phyloP scores from a whole-genome alignment of 1,284 basidiomycete species.

The Gomphus sp. region DNA sequence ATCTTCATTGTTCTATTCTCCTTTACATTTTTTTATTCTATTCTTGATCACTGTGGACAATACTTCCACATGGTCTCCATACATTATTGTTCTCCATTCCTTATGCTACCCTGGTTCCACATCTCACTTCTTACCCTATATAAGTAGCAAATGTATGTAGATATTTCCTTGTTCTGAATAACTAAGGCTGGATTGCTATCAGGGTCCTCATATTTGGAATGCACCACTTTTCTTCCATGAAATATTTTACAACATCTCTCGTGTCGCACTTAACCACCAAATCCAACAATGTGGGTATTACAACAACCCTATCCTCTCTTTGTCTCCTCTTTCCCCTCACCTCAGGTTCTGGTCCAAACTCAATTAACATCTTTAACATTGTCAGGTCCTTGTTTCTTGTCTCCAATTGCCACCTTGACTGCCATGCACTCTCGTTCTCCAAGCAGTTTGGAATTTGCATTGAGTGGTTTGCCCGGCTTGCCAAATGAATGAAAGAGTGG shows the following conservation, averaged over 20 bases:
- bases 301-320: slow-evolving; percentile 49
- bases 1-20: too few relatives aligned
- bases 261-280: slow-evolving; percentile 54
- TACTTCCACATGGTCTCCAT: too few relatives aligned
- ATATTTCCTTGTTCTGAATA: too few relatives aligned
- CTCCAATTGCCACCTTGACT: slow-evolving; percentile 61
- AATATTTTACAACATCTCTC: slow-evolving; percentile 62
- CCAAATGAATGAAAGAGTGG: slow-evolving; percentile 48
- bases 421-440: slow-evolving; percentile 48
- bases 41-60: too few relatives aligned
- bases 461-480: slow-evolving; percentile 16
- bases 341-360: slow-evolving; percentile 30
- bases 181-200: slow-evolving; percentile 28
- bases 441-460: slow-evolving; percentile 30
- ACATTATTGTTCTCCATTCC: too few relatives aligned
- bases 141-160: too few relatives aligned
- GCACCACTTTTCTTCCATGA: slow-evolving; percentile 68
- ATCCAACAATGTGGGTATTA: slow-evolving; percentile 51
- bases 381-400: slow-evolving; percentile 45
- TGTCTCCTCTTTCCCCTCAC: slow-evolving; percentile 34
- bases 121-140: too few relatives aligned
- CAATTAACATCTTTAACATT: slow-evolving; percentile 65
- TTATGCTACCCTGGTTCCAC: too few relatives aligned
- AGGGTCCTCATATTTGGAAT: slow-evolving; percentile 64
- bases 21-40: too few relatives aligned